Percentiles rank a stretch among this genome's conserved stretches.
Conservation (phyloP, 352 stramenopile species). For the Phytophthora ohioensis region DNA sequence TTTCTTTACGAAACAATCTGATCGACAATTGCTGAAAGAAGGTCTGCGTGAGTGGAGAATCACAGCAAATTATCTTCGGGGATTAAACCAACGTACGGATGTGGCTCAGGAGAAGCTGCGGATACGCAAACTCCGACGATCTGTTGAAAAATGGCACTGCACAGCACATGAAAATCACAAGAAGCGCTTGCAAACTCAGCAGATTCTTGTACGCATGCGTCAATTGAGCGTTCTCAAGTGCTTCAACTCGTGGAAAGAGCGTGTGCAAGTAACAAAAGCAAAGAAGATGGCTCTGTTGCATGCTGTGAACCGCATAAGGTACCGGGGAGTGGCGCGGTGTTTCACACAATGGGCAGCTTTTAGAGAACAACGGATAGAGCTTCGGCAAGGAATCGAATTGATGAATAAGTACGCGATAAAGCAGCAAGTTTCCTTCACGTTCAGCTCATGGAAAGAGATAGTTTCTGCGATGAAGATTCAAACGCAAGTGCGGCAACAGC, state of each 20-base stretch:
- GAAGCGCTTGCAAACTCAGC: conserved; percentile 18
- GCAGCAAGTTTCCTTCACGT: conserved; percentile 18
- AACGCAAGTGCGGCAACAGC: conserved; percentile 20
- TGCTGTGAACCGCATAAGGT: conserved; percentile 45
- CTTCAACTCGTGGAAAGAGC: conserved; percentile 65
- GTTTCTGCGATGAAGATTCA: conserved; percentile 16
- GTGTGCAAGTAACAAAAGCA: conserved; percentile 9
- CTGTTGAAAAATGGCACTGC: conserved; percentile 23
- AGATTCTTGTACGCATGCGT: conserved; percentile 43
- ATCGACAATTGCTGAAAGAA: conserved; percentile 37
- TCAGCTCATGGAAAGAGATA: conserved; percentile 30
- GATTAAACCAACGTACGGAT: conserved; percentile 13
- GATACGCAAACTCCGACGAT: conserved; percentile 19
- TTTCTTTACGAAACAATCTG: conserved; percentile 48
- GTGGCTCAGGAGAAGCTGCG: conserved; percentile 11
- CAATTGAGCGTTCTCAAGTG: conserved; percentile 49
- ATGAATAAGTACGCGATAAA: conserved; percentile 24
- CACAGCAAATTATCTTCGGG: not conserved
- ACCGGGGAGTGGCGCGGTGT: conserved; percentile 41
- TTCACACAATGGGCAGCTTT: conserved; percentile 46
- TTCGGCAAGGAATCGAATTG: conserved; percentile 20
- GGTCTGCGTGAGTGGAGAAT: conserved; percentile 28
- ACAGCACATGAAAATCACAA: conserved; percentile 5
- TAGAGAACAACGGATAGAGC: not conserved
- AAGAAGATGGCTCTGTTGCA: conserved; percentile 35